Evolutionary conservation across 176 grass and related monocot species (phyloP), one percentile per base, ranked within the genome.

Genomic region (Avena eriantha): DNA sequence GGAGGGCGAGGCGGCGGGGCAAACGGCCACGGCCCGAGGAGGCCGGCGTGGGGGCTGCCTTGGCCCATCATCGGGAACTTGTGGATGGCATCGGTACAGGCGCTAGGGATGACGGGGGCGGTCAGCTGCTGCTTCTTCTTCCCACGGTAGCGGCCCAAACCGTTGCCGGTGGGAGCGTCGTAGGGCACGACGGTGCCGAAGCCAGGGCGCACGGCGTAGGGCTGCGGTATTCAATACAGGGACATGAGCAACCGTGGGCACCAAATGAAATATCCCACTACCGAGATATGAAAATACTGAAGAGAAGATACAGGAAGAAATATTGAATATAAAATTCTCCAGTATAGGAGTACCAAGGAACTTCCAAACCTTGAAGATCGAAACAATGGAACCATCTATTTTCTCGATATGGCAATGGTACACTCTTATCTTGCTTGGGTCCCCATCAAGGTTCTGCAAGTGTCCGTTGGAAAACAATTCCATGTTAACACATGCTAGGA

Each of bases 331-430:
- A 0, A 49, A 72, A 48, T 39, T 10, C 21, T 36, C 48, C 1
- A 1, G 1, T 24, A 17, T 29, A 57, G 26, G 63, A 45, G 36
- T 18, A 22, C 8, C 57, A 66, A 33, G 63, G 23, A 66, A 66
- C 13, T 66, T 17, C 10, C 76, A 64, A 79, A 93, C 94, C 92
- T 94, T 94, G 78, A 97, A 90, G 69, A 48, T 72, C 11, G 4
- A 56, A 11, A 73, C 22, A 33, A 80, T 10, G 3, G 43, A 22
- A 26, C 79, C 50, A 45, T 59, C 77, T 39, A 50, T 49, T 78
- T 89, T 76, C 85, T 90, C 92, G 15, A 97, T 69, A 82, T 47
- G 69, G 74, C 92, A 97, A 31, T 92, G 87, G 24, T 92, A 97
- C 7, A 92, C 65, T 60, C 81, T 80, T 71, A 86, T 79, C 45